Evolutionary conservation across 2,329 filamentous ascomycete species (phyloP).

Genomic region (Penicillium sp.): DNA sequence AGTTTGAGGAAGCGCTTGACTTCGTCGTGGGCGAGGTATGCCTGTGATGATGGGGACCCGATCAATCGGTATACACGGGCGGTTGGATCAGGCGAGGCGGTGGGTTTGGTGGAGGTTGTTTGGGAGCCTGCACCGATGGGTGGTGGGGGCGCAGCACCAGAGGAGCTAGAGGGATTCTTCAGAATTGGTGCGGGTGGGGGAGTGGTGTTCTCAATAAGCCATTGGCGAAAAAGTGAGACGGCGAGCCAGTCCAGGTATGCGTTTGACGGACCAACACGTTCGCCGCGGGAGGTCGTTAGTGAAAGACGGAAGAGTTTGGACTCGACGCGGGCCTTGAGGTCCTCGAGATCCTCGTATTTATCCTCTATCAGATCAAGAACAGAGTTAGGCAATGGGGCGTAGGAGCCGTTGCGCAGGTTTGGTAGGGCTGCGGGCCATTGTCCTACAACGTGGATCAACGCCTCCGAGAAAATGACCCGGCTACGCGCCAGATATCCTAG

Average conservation of each 20-base stretch:
- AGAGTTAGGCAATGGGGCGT: conserved; percentile 67
- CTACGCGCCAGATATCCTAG: conserved; percentile 85
- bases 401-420: conserved; percentile 67
- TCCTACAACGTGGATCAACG: conserved; percentile 90
- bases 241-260: conserved; percentile 90
- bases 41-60: conserved; percentile 64
- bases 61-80: conserved; percentile 80
- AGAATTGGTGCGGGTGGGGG: conserved; percentile 65
- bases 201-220: conserved; percentile 88
- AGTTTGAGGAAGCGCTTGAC: conserved; percentile 89
- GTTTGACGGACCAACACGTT: conserved; percentile 79
- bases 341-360: conserved; percentile 90
- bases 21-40: conserved; percentile 82
- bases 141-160: conserved; percentile 16
- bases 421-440: conserved; percentile 86
- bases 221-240: conserved; percentile 86
- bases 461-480: conserved; percentile 83
- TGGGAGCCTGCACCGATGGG: conserved; percentile 24
- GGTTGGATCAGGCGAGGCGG: conserved; percentile 40
- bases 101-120: conserved; percentile 31
- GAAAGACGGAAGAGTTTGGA: conserved; percentile 80
- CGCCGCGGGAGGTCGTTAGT: conserved; percentile 77
- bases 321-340: conserved; percentile 79
- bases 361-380: conserved; percentile 92
- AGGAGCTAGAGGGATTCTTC: conserved; percentile 39